Percentiles rank a stretch among this genome's conserved stretches.
phyloP scores from a whole-genome alignment of 2,329 filamentous ascomycete genomes.

The Colletotrichum paranaense region DNA sequence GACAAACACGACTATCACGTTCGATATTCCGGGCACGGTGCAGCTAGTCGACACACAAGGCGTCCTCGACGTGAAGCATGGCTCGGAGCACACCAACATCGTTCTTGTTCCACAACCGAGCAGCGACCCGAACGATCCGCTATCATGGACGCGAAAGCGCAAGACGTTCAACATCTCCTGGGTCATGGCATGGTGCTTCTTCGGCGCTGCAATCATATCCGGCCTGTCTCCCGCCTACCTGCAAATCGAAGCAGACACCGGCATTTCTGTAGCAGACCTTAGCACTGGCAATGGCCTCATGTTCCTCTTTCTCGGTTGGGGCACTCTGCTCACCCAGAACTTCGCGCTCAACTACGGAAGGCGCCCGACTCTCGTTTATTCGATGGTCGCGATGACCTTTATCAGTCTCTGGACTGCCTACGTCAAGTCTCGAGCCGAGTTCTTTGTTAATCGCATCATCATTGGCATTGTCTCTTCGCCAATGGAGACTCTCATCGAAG shows the following conservation, averaged over 20 bases:
- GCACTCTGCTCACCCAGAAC: not conserved
- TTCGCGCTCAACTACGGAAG: not conserved
- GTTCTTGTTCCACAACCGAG: constrained; percentile 40
- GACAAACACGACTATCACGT: not conserved
- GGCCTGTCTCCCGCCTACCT: constrained; percentile 41
- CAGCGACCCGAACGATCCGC: constrained; percentile 40
- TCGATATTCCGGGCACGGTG: constrained; percentile 8
- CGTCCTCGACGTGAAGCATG: not conserved
- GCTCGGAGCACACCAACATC: constrained; percentile 31
- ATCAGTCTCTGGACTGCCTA: not conserved
- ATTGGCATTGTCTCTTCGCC: not conserved
- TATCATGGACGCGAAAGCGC: constrained; percentile 37
- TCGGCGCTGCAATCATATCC: constrained; percentile 39
- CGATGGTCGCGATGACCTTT: not conserved
- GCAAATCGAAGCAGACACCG: constrained; percentile 39
- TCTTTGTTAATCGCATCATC: not conserved
- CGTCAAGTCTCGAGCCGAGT: not conserved
- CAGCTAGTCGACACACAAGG: not conserved
- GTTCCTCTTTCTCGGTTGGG: constrained; percentile 37
- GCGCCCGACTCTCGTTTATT: not conserved
- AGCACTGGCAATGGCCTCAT: constrained; percentile 40
- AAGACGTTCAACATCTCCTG: constrained; percentile 39
- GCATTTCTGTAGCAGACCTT: constrained; percentile 41
- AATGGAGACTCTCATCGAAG: not conserved
- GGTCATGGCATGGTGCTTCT: constrained; percentile 42